Evolutionary conservation across 2,329 filamentous ascomycete species (phyloP).

Genomic region (Diaporthe nobilis): DNA sequence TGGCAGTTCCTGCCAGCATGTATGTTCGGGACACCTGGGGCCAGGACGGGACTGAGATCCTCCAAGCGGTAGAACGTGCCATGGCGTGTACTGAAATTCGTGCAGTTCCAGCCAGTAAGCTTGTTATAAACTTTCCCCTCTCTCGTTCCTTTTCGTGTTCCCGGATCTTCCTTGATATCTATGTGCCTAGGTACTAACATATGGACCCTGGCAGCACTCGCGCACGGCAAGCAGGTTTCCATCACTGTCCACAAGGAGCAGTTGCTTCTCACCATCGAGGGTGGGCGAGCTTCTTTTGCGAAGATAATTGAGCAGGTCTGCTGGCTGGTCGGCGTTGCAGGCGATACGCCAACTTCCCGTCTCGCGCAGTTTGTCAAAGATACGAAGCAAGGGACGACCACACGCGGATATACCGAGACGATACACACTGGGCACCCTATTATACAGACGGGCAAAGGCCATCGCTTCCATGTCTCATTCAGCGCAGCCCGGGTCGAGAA

Average conservation of each 20-base stretch:
- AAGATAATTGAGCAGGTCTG: not conserved
- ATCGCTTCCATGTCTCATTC: not conserved
- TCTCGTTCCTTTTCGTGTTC: not conserved
- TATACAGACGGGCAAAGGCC: rapidly evolving
- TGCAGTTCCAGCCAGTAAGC: not conserved
- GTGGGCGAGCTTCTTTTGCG: rapidly evolving
- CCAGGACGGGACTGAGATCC: not conserved
- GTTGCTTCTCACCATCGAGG: not conserved
- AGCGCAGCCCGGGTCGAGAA: not conserved
- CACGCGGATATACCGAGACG: not conserved
- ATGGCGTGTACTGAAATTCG: not conserved
- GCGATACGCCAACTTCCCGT: not conserved
- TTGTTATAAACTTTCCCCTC: too few relatives aligned
- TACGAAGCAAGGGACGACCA: not conserved
- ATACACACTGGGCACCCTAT: not conserved
- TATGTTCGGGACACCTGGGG: not conserved
- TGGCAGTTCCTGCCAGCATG: not conserved
- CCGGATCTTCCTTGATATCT: too few relatives aligned
- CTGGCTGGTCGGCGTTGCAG: not conserved
- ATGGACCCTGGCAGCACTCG: not conserved
- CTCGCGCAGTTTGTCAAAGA: not conserved
- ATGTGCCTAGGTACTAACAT: not conserved
- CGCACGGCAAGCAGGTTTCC: not conserved
- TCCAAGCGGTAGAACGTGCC: not conserved
- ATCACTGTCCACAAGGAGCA: not conserved